Base-by-base conservation (phyloP, 1,284 basidiomycete species). In the Melampsora americana region DNA sequence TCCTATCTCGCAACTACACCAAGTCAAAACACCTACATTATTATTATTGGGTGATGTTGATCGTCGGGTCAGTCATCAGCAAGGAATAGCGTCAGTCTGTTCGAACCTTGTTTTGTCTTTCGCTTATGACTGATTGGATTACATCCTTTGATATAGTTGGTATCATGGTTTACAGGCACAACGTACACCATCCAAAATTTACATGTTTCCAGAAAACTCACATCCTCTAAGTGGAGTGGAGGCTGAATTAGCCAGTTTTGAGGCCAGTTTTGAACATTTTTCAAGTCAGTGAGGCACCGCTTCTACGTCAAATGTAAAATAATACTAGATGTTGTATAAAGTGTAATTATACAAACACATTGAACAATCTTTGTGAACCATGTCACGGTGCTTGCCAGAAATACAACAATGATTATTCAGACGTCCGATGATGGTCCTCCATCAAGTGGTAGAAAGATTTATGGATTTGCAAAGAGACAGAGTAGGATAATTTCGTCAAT, bases 211-310 rank as follows among this genome's bases (percentile, higher is more conserved):
- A 7, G 86, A 87, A 20, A 88, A 90, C 79, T 84, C 85, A 0
- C 90, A 91, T 81, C 82, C 87, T 0, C 80, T 90, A 4, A 89
- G 89, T 30, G 86, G 87, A 0, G 86, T 90, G 0, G 88, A 89
- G 79, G 85, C 87, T 0, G 82, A 85, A 1, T 85, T 84, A 73
- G 85, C 86, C n/a, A 81, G 83, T 1, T 88, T 85, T 79, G 86
- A 88, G 79, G 86, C 86, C 7, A 82, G 82, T n/a, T 80, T 84
- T 46, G 86, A 87, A 61, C 89, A 88, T 86, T 86, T 90, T 69
- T 71, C 28, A 2, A 78, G 42, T 30, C 68, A 28, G 60, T 72
- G 64, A 83, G 82, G 20, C 50, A 12, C 23, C 14, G 5, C 3
- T 53, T 53, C 50, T 35, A 35, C 5, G 35, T 35, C 35, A 35